Evolutionary conservation across 1,284 basidiomycete genomes (phyloP).

Genomic region (Microbotryum intermedium): DNA sequence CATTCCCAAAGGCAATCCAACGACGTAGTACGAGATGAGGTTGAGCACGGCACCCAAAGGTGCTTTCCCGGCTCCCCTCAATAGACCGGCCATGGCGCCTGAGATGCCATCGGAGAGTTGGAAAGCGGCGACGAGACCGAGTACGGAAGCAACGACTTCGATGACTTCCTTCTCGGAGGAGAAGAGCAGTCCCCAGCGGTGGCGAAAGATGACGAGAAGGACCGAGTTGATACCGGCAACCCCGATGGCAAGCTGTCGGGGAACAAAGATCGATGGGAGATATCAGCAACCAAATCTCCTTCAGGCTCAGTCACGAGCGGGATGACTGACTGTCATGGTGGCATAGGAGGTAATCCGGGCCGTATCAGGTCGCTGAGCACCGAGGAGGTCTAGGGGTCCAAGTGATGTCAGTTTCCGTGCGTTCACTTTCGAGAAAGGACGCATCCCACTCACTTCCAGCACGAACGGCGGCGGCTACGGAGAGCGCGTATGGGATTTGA

Average conservation of each 20-base stretch:
- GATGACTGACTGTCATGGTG: constrained; percentile 22
- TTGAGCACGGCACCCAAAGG: constrained; percentile 37
- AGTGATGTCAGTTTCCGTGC: too few relatives aligned
- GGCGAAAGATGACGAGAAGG: constrained; percentile 37
- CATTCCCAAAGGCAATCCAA: constrained; percentile 37
- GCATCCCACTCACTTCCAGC: constrained; percentile 30
- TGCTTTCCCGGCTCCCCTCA: constrained; percentile 40
- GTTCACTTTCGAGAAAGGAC: neutral
- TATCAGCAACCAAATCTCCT: too few relatives aligned
- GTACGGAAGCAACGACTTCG: constrained; percentile 36
- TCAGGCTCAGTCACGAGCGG: too few relatives aligned
- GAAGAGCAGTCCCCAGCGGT: constrained; percentile 39
- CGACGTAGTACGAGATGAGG: constrained; percentile 38
- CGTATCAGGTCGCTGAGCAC: constrained; percentile 36
- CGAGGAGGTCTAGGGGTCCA: constrained; percentile 35
- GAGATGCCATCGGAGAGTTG: constrained; percentile 39
- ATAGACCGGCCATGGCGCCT: constrained; percentile 39
- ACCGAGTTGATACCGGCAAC: constrained; percentile 38
- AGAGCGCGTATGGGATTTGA: constrained; percentile 40
- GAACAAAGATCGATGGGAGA: too few relatives aligned
- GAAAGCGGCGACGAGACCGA: constrained; percentile 42
- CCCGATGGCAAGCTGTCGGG: constrained; percentile 29
- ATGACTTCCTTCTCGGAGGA: constrained; percentile 38
- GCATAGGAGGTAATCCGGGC: constrained; percentile 37
- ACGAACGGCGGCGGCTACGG: constrained; percentile 40